Base-by-base conservation (phyloP, 768 basidiomycete species). In the Coprinellus aureogranulatus region DNA sequence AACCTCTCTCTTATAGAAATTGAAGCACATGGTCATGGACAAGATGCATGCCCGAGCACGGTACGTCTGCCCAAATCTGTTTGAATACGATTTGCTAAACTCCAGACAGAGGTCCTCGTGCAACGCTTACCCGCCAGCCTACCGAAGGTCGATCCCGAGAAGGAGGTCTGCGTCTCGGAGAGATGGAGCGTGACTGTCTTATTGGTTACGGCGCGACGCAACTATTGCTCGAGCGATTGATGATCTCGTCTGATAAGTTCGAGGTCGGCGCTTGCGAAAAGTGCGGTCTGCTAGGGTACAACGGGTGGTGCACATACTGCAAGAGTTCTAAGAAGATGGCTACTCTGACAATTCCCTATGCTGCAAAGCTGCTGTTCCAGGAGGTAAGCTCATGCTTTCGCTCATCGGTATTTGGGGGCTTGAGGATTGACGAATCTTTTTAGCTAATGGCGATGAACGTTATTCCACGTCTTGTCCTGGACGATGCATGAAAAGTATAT, bases 21-120 rank as follows among this genome's bases (percentile, higher is more conserved):
- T 98, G 56, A 98, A 95, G 78, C 95, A 96, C 76, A 98, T 98
- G 96, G 96, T 98, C 51, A 90, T 98, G 88, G 97, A 99, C 81
- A 99, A 99, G 80, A 99, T 99, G 97, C 97, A 99, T 65, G 97
- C 97, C 62, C 88, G 97, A 57, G 94, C 97, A 51, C 89, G 93
- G 92, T 88, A 70, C 65, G 80, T 65, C 55, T 52, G 37, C 52
- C 51, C 31, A 26, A 44, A 11, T 27, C n/a, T 54, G 42, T 31
- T 51, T 45, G 42, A 44, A 37, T 20, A 25, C 53, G 34, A 44
- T 53, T 39, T 23, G 37, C n/a, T 54, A 34, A 30, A 49, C 47
- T 54, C 27, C 53, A 62, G 26, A 40, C 70, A 94, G 92, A 67
- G 96, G 97, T 16, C 97, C 97, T 46, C 89, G 94, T 68, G 97